A percentile compares a stretch with the other conserved stretches of the same genome.
These are phyloP conservation scores for Trichophyton equinum DNA, from an alignment of 2,329 filamentous ascomycete species.

Conservation along the genomic window DNA sequence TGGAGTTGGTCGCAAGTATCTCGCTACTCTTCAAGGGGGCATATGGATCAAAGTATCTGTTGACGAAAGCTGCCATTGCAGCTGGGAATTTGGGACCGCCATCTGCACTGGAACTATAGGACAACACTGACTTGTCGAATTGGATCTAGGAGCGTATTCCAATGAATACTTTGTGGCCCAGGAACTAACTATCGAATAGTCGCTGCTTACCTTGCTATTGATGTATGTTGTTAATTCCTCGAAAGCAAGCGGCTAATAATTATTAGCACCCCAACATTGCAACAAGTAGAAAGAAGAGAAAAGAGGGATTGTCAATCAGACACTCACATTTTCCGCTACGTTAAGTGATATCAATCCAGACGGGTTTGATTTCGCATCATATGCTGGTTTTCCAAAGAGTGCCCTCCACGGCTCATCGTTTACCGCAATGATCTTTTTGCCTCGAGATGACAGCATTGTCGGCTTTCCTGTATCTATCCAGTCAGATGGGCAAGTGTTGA, in stretches of 20 bases:
- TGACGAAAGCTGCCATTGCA: conserved; percentile 33
- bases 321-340: conserved; percentile 26
- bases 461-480: too few relatives aligned
- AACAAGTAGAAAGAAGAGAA: too few relatives aligned
- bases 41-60: conserved; percentile 29
- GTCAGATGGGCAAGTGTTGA: too few relatives aligned
- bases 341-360: conserved; percentile 25
- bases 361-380: conserved; percentile 22
- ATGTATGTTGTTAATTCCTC: conserved; percentile 29
- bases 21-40: conserved; percentile 24
- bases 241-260: conserved; percentile 25
- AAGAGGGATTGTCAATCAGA: neutral
- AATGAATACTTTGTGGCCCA: neutral
- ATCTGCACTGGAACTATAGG: conserved; percentile 31
- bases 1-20: conserved; percentile 31
- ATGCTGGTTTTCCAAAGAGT: conserved; percentile 13
- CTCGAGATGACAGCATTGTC: conserved; percentile 21
- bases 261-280: neutral
- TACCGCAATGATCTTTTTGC: conserved; percentile 15
- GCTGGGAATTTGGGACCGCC: conserved; percentile 28
- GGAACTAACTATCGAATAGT: neutral
- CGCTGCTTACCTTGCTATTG: conserved; percentile 22
- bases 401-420: conserved; percentile 20
- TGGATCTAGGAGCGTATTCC: conserved; percentile 15
- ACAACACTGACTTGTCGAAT: conserved; percentile 25